Conservation (phyloP, 1,139 yeast genomes). For the Diutina scorzettiae region DNA sequence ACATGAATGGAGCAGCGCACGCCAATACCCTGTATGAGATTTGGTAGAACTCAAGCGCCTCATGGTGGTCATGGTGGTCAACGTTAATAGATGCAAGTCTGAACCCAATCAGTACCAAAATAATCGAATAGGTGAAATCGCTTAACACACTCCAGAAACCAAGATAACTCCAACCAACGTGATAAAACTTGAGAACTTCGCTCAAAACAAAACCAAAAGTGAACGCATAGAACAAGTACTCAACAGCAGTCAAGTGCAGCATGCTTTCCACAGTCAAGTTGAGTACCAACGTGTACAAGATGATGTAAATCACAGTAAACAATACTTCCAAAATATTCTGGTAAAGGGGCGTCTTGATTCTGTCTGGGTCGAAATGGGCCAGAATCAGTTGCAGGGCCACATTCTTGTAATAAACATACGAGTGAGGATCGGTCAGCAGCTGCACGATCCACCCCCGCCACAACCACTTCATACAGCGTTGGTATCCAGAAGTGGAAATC, state of each 20-base stretch:
- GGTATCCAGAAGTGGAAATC: conserved; percentile 72
- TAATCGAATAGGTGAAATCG: conserved; percentile 50
- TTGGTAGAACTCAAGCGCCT: conserved; percentile 31
- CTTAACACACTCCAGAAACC: conserved; percentile 78
- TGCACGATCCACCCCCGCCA: conserved; percentile 94
- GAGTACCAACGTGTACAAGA: conserved; percentile 52
- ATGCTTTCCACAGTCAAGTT: conserved; percentile 32
- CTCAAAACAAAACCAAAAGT: conserved; percentile 58
- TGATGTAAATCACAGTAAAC: conserved; percentile 54
- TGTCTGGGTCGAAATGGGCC: conserved; percentile 71
- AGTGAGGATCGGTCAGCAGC: conserved; percentile 55
- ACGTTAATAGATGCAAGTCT: conserved; percentile 36
- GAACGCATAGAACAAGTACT: conserved; percentile 48
- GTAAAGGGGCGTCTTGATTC: conserved; percentile 75
- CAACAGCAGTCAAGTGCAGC: conserved; percentile 29
- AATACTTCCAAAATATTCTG: conserved; percentile 64
- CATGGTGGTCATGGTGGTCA: conserved; percentile 14
- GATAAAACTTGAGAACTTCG: conserved; percentile 59
- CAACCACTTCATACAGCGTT: conserved; percentile 77
- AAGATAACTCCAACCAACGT: conserved; percentile 60
- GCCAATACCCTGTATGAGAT: conserved; percentile 63
- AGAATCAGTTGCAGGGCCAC: conserved; percentile 42
- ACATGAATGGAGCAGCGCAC: conserved; percentile 78
- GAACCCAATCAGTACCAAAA: conserved; percentile 41
- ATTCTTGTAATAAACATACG: conserved; percentile 53